Evolutionary conservation across 139 green algal species (phyloP), one percentile per base, ranked within the genome.

Genomic region (Deuterostichococcus epilithicus): DNA sequence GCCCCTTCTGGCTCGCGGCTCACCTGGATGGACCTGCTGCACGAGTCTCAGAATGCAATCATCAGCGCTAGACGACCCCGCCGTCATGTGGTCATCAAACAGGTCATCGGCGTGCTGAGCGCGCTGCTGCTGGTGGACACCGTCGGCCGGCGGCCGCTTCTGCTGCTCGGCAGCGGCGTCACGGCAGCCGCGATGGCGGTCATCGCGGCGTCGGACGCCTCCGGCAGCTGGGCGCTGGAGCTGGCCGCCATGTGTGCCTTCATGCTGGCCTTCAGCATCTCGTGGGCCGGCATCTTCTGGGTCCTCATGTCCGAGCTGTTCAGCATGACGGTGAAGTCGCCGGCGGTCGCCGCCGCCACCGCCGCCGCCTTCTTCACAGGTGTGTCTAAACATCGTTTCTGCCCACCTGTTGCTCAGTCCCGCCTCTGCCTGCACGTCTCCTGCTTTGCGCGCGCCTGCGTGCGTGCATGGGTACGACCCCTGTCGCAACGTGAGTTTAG

Each of bases 241-340:
- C 72, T 93, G 23, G 52, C 65, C 0, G 77, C 78, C 36, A 88
- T 96, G 88, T 94, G 90, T 78, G 3, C 83, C 33, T 97, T 95
- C 88, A 91, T 96, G 28, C 84, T 95, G 25, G 73, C 73, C 32
- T 95, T 95, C 78, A 89, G 80, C 66, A 6, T 85, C 0, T 91
- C 83, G 4, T 90, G 82, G 68, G 87, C 86, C 3, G 91, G 88
- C 5, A 70, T 96, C 58, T 95, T 94, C 75, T 92, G 91, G 92
- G 87, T 97, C 37, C 78, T 97, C 28, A 75, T 93, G 18, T 85
- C 74, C 1, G 92, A 96, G 84, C 58, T 95, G 22, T 94, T 94
- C 83, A 83, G 67, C 60, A 94, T 94, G 91, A 60, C 45, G 32
- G 74, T 74, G 70, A 94, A 94, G 80, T 86, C 80, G 0, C 80